These are phyloP conservation scores for Pinus tabuliformis DNA, from an alignment of 75 land plant genomes.

Conservation along the genomic window DNA sequence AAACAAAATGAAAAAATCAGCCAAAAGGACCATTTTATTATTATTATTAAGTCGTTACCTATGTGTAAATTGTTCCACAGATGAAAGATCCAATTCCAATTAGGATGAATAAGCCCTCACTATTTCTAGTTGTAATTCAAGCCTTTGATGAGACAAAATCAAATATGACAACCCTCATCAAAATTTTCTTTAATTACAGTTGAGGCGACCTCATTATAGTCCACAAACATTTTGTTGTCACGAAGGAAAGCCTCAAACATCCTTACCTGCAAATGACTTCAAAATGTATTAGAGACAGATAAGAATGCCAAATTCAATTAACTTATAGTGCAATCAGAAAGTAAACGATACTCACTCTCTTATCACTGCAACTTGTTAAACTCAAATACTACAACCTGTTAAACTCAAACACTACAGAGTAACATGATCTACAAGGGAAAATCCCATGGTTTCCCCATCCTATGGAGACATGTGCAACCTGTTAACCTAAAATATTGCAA, in stretches of 20 bases:
- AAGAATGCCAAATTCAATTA: not conserved
- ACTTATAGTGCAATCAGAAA: not conserved
- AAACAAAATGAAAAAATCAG: too few relatives aligned
- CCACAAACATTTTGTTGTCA: constrained; percentile 85
- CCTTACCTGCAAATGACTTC: constrained; percentile 37
- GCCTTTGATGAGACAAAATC: not conserved
- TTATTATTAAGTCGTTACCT: too few relatives aligned
- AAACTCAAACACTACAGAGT: constrained; percentile 75
- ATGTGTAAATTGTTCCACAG: constrained; percentile 41
- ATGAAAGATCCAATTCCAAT: constrained; percentile 54
- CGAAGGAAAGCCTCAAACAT: constrained; percentile 84
- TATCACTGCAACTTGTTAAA: constrained; percentile 80
- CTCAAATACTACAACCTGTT: constrained; percentile 86
- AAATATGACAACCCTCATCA: not conserved
- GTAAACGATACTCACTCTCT: constrained; percentile 48
- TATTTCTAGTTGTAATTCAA: constrained; percentile 56
- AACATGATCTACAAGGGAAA: constrained; percentile 91
- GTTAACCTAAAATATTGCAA: too few relatives aligned
- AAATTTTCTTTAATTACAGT: not conserved
- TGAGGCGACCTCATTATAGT: constrained; percentile 64
- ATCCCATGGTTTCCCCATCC: constrained; percentile 96
- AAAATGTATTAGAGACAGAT: constrained; percentile 8
- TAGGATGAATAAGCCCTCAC: constrained; percentile 83
- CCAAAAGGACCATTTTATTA: too few relatives aligned
- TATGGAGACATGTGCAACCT: constrained; percentile 76